A percentile compares a stretch with the other conserved stretches of the same genome.
Conservation (phyloP, 768 basidiomycete species). For the Amanita subjunquillea region DNA sequence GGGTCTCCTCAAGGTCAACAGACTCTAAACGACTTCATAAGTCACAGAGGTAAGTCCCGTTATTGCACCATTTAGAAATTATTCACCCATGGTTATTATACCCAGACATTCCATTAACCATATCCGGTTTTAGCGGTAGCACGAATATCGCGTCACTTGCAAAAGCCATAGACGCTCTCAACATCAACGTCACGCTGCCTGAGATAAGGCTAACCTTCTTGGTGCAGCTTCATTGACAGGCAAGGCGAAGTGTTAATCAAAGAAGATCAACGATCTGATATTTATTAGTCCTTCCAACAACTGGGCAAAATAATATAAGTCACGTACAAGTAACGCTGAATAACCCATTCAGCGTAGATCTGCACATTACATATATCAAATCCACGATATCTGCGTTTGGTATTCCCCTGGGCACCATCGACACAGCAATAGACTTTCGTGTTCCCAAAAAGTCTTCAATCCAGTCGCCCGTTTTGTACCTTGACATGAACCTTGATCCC, state of each 20-base stretch:
- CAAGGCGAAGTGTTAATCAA: constrained; percentile 12
- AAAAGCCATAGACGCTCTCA: constrained; percentile 50
- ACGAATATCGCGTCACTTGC: constrained; percentile 48
- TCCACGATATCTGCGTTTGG: constrained; percentile 56
- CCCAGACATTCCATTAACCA: constrained; percentile 44
- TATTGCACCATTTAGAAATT: neutral
- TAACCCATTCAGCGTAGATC: constrained; percentile 58
- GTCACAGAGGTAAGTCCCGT: constrained; percentile 34
- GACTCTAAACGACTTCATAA: constrained; percentile 61
- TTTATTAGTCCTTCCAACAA: constrained; percentile 46
- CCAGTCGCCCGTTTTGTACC: constrained; percentile 43
- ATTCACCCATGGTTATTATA: neutral
- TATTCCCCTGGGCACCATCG: constrained; percentile 52
- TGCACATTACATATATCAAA: constrained; percentile 46
- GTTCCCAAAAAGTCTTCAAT: constrained; percentile 43
- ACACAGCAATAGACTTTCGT: constrained; percentile 37
- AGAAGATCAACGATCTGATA: neutral
- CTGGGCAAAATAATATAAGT: constrained; percentile 55
- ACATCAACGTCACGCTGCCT: constrained; percentile 46
- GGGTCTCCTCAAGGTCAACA: constrained; percentile 45
- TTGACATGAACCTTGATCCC: constrained; percentile 63
- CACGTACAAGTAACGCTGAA: constrained; percentile 51
- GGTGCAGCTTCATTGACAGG: constrained; percentile 45
- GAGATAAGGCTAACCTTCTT: constrained; percentile 48
- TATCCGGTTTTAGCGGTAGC: constrained; percentile 49